Conservation (phyloP, 2,329 filamentous ascomycete species). For the Biscogniauxia sp. region DNA sequence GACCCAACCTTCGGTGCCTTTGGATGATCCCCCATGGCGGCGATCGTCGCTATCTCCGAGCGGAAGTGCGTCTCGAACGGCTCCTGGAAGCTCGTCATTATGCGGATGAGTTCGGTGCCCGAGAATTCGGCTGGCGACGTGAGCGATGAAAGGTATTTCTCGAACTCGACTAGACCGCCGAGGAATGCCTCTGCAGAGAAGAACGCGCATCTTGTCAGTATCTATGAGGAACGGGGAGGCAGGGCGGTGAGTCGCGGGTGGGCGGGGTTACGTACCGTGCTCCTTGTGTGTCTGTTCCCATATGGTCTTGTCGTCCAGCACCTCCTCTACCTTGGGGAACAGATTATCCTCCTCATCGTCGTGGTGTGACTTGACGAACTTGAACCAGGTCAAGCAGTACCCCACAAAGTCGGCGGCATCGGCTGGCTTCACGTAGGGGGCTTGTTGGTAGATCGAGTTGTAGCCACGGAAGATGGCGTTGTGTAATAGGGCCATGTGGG, state of each 20-base stretch:
- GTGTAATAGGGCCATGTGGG: constrained; percentile 61
- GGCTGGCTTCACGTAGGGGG: constrained; percentile 46
- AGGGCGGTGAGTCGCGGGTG: background rate
- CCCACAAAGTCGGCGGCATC: constrained; percentile 57
- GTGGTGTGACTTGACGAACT: constrained; percentile 59
- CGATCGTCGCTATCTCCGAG: constrained; percentile 53
- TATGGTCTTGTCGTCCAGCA: constrained; percentile 49
- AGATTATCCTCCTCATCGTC: constrained; percentile 57
- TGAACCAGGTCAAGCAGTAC: constrained; percentile 57
- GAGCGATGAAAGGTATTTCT: constrained; percentile 48
- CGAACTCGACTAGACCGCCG: constrained; percentile 48
- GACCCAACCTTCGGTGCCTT: constrained; percentile 48
- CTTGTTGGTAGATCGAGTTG: constrained; percentile 63
- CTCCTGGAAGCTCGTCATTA: constrained; percentile 50
- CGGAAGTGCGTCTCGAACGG: constrained; percentile 56
- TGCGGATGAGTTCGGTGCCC: constrained; percentile 41
- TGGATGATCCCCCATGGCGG: constrained; percentile 47
- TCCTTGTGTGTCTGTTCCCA: constrained; percentile 54
- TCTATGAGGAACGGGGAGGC: background rate
- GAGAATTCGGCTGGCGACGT: constrained; percentile 42
- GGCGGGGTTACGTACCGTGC: constrained; percentile 43
- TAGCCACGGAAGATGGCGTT: constrained; percentile 62
- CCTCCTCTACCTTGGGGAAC: constrained; percentile 53
- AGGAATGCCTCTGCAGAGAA: constrained; percentile 45
- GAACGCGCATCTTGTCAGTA: background rate